Evolutionary conservation across 306 rosid genomes (phyloP), one percentile per base, ranked within the genome.

Genomic region (Acmispon strigosus): DNA sequence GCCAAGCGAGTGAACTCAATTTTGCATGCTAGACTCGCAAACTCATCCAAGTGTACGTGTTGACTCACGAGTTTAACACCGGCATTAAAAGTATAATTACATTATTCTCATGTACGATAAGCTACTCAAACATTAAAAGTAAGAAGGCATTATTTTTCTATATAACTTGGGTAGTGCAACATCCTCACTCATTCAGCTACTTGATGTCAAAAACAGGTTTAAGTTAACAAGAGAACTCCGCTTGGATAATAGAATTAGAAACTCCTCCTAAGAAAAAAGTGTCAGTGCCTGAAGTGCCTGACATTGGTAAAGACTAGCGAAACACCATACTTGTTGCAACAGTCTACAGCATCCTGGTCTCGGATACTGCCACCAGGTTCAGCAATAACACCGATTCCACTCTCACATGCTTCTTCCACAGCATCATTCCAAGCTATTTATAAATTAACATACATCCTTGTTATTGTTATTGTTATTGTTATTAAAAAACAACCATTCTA

Each of bases 391-490:
- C 88, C 60, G 9, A 88, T 60, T 54, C 97, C 96, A 14, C 86
- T 84, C 65, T 87, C 78, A 76, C 98, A 93, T 70, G 97, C 96
- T 87, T 90, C 94, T 83, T 94, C 96, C 79, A 94, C 97, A 2
- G 95, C 97, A 76, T 90, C 98, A 14, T 94, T 89, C 97, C 98
- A 90, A 70, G 97, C 97, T 90, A 91, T 55, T n/a, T 14, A 79
- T 37, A 71, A 22, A 82, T 67, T 48, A 67, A 55, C 36, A 42
- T 47, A 18, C 57, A 22, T 17, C 57, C 17, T 18, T 48, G 68
- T 24, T 52, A 78, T 60, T 14, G 12, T n/a, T n/a, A n/a, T n/a
- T n/a, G n/a, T n/a, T n/a, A n/a, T 18, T 48, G 68, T 24, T 52
- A 78, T 60, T 14, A 8, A 3, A 47, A 45, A 32, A 34, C 10